A percentile compares a stretch with the other conserved stretches of the same genome.
Evolutionary conservation across 768 basidiomycete species (phyloP).

Genomic region (Calvatia gigantea): DNA sequence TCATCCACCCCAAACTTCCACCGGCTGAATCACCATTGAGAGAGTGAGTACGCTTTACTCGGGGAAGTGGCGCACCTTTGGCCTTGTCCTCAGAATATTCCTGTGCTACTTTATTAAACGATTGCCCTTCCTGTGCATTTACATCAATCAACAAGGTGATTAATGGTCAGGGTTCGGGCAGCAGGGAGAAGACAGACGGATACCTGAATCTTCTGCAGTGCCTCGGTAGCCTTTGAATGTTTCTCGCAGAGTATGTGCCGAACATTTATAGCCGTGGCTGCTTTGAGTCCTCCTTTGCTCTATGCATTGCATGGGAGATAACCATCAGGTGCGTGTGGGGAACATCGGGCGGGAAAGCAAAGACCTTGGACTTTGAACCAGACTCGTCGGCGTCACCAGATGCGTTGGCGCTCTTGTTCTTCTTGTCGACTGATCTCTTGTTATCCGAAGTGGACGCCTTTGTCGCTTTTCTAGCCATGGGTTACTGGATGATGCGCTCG

Average conservation of each 20-base stretch:
- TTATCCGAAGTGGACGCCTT: conserved; percentile 27
- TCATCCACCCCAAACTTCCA: conserved; percentile 86
- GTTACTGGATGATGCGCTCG: background rate
- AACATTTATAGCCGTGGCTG: conserved; percentile 81
- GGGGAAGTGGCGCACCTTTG: conserved; percentile 48
- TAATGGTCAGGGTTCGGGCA: background rate
- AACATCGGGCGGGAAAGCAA: background rate
- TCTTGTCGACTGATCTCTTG: conserved; percentile 38
- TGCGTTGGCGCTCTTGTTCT: conserved; percentile 7
- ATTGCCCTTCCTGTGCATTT: conserved; percentile 55
- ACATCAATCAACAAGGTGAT: background rate
- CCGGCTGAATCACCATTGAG: conserved; percentile 47
- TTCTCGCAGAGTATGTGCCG: conserved; percentile 89
- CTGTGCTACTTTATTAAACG: conserved; percentile 87
- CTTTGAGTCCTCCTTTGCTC: conserved; percentile 63
- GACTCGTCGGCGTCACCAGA: conserved; percentile 34
- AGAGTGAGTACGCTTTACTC: background rate
- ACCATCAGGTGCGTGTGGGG: conserved; percentile 5
- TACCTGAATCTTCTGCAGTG: conserved; percentile 77
- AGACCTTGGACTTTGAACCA: conserved; percentile 34
- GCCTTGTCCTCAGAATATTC: conserved; percentile 92
- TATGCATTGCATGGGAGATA: conserved; percentile 14
- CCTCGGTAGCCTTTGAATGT: conserved; percentile 75
- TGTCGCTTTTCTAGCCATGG: conserved; percentile 21
- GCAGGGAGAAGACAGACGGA: background rate